Evolutionary conservation across 495 filamentous ascomycete species (phyloP), one percentile per base, ranked within the genome.

Genomic region (Xylona heveae): DNA sequence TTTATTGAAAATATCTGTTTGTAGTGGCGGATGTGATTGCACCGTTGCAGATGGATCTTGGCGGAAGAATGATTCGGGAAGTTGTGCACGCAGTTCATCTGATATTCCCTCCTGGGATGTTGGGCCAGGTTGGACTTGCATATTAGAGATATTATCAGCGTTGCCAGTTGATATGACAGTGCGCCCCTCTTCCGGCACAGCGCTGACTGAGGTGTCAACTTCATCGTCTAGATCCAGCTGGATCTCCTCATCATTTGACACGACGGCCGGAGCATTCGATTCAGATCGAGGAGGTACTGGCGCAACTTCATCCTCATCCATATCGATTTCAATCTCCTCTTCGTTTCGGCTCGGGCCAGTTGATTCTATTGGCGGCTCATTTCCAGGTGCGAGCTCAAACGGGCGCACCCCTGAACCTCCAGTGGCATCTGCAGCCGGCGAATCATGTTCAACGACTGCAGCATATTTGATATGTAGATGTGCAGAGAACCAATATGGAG

Each of bases 401-500:
- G 41, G 26, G 12, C 25, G 30, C 15, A 30, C 33, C 13, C 1
- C 9, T 10, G 9, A 17, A 8, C 14, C 8, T 10, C 8, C 28
- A 31, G 3, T 4, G 20, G 19, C 14, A 20, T 33, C 4, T 27
- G 19, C 7, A 25, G 6, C 7, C 13, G 33, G n/a, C n/a, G n/a
- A n/a, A n/a, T 61, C 56, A 48, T 88, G 78, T 0, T 62, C 51
- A 36, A 88, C 68, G 2, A 71, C 45, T 6, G 84, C 85, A 2
- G 72, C 47, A 42, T 74, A 95, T 44, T 81, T 83, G 47, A 74
- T 70, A 51, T 97, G 88, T 47, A 94, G 38, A 50, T 97, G 88
- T 1, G 83, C 88, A 6, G 83, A 78, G 50, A 95, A 92, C 88
- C 88, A 97, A 45, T 81, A 78, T 0, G 62, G 54, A 3, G 88